A percentile compares a stretch with the other conserved stretches of the same genome.
Evolutionary conservation across 495 filamentous ascomycete genomes (phyloP).

Genomic region (Pseudotulostoma volvatum): DNA sequence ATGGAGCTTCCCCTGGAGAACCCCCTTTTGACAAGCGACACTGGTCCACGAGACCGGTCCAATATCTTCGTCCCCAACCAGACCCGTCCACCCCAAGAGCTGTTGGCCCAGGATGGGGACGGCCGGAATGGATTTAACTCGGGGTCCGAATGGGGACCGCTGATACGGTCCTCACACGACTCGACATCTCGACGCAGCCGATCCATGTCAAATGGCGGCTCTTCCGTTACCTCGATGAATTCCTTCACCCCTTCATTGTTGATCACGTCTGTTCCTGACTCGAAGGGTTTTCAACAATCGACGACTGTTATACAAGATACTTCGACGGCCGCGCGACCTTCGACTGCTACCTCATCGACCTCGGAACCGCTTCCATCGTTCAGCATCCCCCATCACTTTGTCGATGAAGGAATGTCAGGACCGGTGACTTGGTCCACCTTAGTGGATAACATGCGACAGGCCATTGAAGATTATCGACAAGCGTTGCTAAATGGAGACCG

Average conservation of each 20-base stretch:
- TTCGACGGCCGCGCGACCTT: not conserved
- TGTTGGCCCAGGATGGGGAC: constrained; percentile 80
- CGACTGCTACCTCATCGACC: not conserved
- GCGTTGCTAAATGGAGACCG: constrained; percentile 63
- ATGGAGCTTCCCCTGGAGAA: constrained; percentile 90
- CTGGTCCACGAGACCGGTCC: constrained; percentile 70
- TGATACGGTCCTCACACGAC: constrained; percentile 42
- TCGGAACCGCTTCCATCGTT: constrained; percentile 17
- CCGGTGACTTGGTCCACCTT: constrained; percentile 77
- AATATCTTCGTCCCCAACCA: constrained; percentile 79
- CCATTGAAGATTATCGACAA: constrained; percentile 75
- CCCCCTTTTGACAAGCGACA: constrained; percentile 63
- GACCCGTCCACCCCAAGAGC: constrained; percentile 80
- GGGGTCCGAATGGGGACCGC: constrained; percentile 58
- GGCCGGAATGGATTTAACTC: constrained; percentile 79
- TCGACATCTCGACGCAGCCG: constrained; percentile 42
- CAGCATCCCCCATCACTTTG: constrained; percentile 61
- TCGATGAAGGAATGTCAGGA: constrained; percentile 60
- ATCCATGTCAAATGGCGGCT: constrained; percentile 58
- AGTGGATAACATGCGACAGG: constrained; percentile 75
- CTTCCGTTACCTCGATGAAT: constrained; percentile 82
- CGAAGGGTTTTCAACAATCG: constrained; percentile 9
- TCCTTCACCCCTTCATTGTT: constrained; percentile 51
- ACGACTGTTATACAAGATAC: not conserved
- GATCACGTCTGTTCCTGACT: constrained; percentile 22